Conservation (phyloP, 352 stramenopile genomes). For the Thalassiosira mediterranea region DNA sequence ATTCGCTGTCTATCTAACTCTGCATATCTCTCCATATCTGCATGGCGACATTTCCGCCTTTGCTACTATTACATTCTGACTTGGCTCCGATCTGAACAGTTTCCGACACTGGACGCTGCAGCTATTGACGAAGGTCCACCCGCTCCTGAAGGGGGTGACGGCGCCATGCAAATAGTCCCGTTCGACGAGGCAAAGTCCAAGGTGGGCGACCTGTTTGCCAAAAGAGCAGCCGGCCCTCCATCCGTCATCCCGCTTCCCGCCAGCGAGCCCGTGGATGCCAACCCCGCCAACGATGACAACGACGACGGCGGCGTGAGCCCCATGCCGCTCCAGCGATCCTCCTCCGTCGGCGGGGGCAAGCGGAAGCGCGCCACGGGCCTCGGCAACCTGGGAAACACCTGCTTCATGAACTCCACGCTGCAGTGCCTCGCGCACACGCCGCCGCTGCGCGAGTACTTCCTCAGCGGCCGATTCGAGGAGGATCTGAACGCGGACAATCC, state of each 20-base stretch:
- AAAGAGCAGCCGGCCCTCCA: not conserved
- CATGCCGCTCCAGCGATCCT: not conserved
- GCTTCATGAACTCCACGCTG: conserved; percentile 97
- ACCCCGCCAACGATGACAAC: not conserved
- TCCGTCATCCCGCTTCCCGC: too few species aligned
- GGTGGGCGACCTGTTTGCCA: not conserved
- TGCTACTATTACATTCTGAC: too few species aligned
- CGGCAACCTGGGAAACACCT: conserved; percentile 94
- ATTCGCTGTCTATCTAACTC: conserved; percentile 2
- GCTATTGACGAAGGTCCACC: conserved; percentile 1
- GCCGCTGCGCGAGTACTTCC: conserved; percentile 95
- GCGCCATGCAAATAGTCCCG: conserved; percentile 13
- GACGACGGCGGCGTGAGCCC: conserved; percentile 6
- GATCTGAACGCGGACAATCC: conserved; percentile 89
- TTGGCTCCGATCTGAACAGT: conserved; percentile 1
- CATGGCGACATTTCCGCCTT: too few species aligned
- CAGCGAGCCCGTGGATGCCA: not conserved
- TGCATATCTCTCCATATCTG: conserved; percentile 2
- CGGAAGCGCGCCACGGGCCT: conserved; percentile 74
- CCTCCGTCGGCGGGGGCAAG: conserved; percentile 14
- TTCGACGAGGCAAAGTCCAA: conserved; percentile 18
- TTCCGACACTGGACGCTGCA: conserved; percentile 16
- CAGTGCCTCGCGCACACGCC: conserved; percentile 97
- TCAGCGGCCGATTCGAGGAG: conserved; percentile 89
- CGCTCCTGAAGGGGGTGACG: too few species aligned